phyloP scores from a whole-genome alignment of 495 filamentous ascomycete genomes.

The Aspergillus haitiensis region DNA sequence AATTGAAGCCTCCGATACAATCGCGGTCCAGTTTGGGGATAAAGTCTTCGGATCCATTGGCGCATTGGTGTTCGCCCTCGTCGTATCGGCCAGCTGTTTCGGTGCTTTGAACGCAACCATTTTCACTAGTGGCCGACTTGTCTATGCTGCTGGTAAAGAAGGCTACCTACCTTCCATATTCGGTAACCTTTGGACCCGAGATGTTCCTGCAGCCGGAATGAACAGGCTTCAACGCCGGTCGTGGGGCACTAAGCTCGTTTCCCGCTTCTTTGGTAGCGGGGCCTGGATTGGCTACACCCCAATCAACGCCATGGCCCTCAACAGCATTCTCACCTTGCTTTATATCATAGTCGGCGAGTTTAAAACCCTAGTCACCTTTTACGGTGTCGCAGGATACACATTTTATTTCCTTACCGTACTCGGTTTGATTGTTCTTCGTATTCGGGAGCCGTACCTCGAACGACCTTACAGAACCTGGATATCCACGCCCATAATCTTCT shows the following conservation, averaged over 20 bases:
- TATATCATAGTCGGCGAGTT: constrained; percentile 92
- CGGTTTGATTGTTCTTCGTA: constrained; percentile 83
- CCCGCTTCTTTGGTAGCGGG: constrained; percentile 59
- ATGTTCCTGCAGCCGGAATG: constrained; percentile 34
- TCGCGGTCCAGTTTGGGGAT: constrained; percentile 89
- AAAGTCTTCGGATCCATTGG: constrained; percentile 86
- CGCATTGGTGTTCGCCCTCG: constrained; percentile 80
- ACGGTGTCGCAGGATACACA: constrained; percentile 92
- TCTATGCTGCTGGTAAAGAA: constrained; percentile 94
- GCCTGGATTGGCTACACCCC: constrained; percentile 74
- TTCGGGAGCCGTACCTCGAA: constrained; percentile 85
- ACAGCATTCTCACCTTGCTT: constrained; percentile 63
- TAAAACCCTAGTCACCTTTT: constrained; percentile 88
- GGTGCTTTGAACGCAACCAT: constrained; percentile 93
- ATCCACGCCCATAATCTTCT: constrained; percentile 93
- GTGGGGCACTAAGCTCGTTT: constrained; percentile 57
- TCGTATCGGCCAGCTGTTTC: constrained; percentile 85
- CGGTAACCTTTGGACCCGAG: constrained; percentile 75
- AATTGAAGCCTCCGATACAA: constrained; percentile 84
- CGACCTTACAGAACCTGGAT: constrained; percentile 95
- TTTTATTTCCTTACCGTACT: constrained; percentile 97
- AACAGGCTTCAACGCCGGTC: constrained; percentile 56
- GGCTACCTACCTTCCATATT: constrained; percentile 87
- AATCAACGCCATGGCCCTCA: constrained; percentile 84
- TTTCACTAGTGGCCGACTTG: constrained; percentile 87